Base-by-base conservation (phyloP, 495 filamentous ascomycete genomes). In the Neurospora sp. region DNA sequence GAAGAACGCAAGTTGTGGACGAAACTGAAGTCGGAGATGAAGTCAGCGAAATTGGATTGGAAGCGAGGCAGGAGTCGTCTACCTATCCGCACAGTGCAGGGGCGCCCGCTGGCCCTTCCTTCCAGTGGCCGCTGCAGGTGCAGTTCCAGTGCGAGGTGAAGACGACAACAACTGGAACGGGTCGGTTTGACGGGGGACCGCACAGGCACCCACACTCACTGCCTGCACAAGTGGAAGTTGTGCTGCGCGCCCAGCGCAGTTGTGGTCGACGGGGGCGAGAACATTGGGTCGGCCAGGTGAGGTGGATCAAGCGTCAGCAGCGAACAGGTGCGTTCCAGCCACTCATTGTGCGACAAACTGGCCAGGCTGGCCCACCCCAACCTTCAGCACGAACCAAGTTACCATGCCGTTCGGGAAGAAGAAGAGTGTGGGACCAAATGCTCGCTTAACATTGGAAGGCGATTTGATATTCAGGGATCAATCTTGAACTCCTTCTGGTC, bases 21-120 rank as follows among this genome's bases (percentile, higher is more conserved):
- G 72, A 76, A 76, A 79, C 74, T 77, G 75, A 75, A 75, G 77
- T 71, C 76, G 77, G 76, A 79, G 77, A 79, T 79, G 78, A 79
- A 77, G 78, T 79, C 78, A 78, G 74, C 71, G 69, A 75, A 71
- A 73, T 71, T 75, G 71, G 74, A 66, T 13, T 66, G 54, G 28
- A 66, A 66, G 54, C 54, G 54, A 34, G 54, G 24, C 54, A 66
- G 54, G 54, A 66, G 28, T 66, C 54, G 54, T 34, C 54, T 34
- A 11, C 9, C 38, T 66, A 66, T 34, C 54, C 54, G 54, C 54
- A 66, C 54, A 34, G 54, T 66, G 54, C 54, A 66, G 28, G 54
- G 54, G 54, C 28, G 54, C 28, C 54, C 54, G 54, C 54, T 66
- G 54, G 54, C 24, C 15, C 54, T 34, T 66, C 15, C 54, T 66